These are phyloP conservation scores for Citrus australasica DNA, from an alignment of 345 rosid genomes.

Conservation along the genomic window DNA sequence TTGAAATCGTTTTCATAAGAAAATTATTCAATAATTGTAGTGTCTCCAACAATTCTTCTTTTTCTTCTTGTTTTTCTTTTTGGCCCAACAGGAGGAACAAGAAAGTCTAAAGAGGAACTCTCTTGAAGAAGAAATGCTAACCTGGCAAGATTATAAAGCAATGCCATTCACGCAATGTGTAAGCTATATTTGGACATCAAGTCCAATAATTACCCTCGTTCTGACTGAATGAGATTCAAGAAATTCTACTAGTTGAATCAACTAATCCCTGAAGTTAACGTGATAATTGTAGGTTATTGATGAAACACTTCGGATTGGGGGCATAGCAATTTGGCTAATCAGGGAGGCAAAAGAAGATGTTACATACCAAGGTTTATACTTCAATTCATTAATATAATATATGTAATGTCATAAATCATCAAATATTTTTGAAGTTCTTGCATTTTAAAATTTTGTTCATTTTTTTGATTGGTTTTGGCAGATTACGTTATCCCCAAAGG, in stretches of 20 bases:
- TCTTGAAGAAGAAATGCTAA: constrained; percentile 27
- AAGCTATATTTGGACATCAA: constrained; percentile 18
- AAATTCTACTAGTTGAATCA: neutral
- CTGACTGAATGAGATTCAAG: neutral
- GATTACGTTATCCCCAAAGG: constrained; percentile 82
- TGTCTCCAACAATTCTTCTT: neutral
- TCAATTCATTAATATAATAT: neutral
- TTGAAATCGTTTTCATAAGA: neutral
- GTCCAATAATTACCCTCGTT: neutral
- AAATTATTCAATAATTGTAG: neutral
- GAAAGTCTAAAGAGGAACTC: constrained; percentile 25
- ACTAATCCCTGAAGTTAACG: neutral
- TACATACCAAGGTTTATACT: constrained; percentile 43
- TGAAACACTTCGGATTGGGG: constrained; percentile 82
- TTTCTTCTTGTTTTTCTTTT: neutral
- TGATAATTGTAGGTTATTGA: constrained; percentile 55
- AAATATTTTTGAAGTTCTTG: neutral
- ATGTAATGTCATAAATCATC: neutral
- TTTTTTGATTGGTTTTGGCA: constrained; percentile 16
- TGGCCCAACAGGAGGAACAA: constrained; percentile 63
- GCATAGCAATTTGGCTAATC: constrained; percentile 90
- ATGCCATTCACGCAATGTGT: constrained; percentile 90
- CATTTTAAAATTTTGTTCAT: neutral
- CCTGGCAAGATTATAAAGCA: constrained; percentile 80
- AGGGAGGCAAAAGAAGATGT: constrained; percentile 87